Base-by-base conservation (phyloP, 2,329 filamentous ascomycete genomes). In the Dactylellina drechsleri region DNA sequence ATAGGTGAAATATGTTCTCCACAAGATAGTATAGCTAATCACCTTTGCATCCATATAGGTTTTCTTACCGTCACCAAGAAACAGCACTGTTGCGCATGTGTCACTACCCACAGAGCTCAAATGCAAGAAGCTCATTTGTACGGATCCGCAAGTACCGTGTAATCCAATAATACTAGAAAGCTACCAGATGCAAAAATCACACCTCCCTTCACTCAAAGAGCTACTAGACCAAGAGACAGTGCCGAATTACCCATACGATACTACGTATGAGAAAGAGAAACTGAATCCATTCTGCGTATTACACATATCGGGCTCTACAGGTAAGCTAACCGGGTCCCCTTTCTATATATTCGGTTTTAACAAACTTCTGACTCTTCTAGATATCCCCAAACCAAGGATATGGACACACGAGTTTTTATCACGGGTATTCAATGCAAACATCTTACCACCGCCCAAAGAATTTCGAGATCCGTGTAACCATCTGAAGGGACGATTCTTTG, bases 61-160 rank as follows among this genome's bases (percentile, higher is more conserved):
- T 40, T 59, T 59, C 31, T 16, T 59, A n/a, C 56, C 40, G 1
- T 59, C 56, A 16, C 56, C 56, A 5, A 26, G 56, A 31, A 59
- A 59, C n/a, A 59, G 56, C 41, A 59, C 28, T 28, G 40, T 23
- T 1, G 56, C 56, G 4, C 56, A 59, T 3, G 2, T 59, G n/a
- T 47, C 56, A 15, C 40, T 59, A 8, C 20, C 47, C 6, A 28
- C 6, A 13, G 4, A 16, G n/a, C 10, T 59, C n/a, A 15, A 28
- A 26, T 59, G 56, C 40, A 59, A 47, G 47, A 59, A 59, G 56
- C 56, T 59, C 18, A 45, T 59, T 8, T 59, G 41, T 20, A 45
- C 56, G 16, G 13, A 28, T 7, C 56, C 56, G 2, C 40, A 59
- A 16, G 10, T 18, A 13, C 56, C 56, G 8, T 59, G 41, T 18